These are phyloP conservation scores for Paralagenidium karlingii DNA, from an alignment of 352 stramenopile species.

Conservation along the genomic window DNA sequence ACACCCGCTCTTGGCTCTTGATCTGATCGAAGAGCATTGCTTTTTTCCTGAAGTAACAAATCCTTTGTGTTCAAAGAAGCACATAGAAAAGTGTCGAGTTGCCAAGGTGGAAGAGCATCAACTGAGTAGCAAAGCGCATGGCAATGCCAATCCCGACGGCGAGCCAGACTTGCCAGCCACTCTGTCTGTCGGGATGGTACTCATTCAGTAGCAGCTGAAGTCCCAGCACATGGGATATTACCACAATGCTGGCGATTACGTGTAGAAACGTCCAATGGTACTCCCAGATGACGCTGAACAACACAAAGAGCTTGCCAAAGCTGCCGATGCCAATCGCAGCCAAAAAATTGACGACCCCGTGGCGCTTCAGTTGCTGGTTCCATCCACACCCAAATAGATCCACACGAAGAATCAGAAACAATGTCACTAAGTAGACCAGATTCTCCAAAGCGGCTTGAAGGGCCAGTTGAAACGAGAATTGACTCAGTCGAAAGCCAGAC, in stretches of 20 bases:
- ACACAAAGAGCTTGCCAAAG: conserved; percentile 75
- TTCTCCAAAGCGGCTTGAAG: conserved; percentile 63
- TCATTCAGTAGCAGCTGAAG: conserved; percentile 64
- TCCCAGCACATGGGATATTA: conserved; percentile 59
- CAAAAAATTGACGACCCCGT: conserved; percentile 9
- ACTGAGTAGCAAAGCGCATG: conserved; percentile 25
- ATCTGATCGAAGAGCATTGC: too few species aligned
- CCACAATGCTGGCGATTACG: conserved; percentile 60
- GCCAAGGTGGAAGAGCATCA: conserved; percentile 47
- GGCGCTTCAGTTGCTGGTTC: conserved; percentile 14
- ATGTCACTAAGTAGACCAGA: conserved; percentile 31
- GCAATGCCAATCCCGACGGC: conserved; percentile 21
- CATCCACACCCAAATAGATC: conserved; percentile 43
- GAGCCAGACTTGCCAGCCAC: too few species aligned
- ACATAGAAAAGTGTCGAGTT: conserved; percentile 72
- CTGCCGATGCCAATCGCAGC: conserved; percentile 56
- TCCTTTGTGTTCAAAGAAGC: too few species aligned
- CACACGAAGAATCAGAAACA: conserved; percentile 31
- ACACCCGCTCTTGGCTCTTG: too few species aligned
- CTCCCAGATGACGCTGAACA: conserved; percentile 79
- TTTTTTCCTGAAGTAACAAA: too few species aligned
- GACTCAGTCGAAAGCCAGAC: conserved; percentile 45
- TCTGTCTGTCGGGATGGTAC: too few species aligned
- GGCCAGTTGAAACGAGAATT: conserved; percentile 71
- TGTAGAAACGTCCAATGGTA: conserved; percentile 78